Evolutionary conservation across 768 basidiomycete genomes (phyloP).

Genomic region (Lentinula edodes): DNA sequence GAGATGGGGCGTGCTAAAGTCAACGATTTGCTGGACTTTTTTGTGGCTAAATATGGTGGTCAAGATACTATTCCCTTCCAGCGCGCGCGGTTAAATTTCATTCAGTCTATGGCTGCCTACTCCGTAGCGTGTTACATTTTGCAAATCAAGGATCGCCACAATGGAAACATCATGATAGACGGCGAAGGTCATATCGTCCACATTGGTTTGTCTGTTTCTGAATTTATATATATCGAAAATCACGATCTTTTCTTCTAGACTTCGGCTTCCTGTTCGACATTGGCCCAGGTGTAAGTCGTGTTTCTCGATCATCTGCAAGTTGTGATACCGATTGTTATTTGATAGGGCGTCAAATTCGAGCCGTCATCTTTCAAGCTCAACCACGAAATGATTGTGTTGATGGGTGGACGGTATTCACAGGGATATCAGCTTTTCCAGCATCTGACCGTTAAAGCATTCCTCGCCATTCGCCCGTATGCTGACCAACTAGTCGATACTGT

Average conservation of each 20-base stretch:
- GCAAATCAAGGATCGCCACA: constrained; percentile 98
- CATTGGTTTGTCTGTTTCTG: constrained; percentile 56
- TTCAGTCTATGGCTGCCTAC: constrained; percentile 99
- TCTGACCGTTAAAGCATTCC: constrained; percentile 92
- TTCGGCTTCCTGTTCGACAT: constrained; percentile 98
- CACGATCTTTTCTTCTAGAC: constrained; percentile 40
- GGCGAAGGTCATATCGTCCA: constrained; percentile 96
- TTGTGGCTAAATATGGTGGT: constrained; percentile 88
- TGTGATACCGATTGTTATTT: constrained; percentile 5
- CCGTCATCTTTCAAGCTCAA: constrained; percentile 97
- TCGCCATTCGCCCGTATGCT: constrained; percentile 91
- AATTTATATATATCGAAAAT: not conserved
- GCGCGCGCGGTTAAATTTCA: constrained; percentile 89
- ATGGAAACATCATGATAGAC: constrained; percentile 99
- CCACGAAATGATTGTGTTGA: constrained; percentile 96
- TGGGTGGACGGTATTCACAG: constrained; percentile 93
- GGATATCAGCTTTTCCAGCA: constrained; percentile 94
- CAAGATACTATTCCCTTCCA: constrained; percentile 89
- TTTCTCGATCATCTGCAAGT: constrained; percentile 1
- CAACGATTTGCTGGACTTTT: constrained; percentile 93
- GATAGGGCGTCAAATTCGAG: constrained; percentile 97
- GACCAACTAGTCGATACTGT: constrained; percentile 87
- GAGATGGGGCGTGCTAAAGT: constrained; percentile 99
- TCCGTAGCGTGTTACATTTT: constrained; percentile 97
- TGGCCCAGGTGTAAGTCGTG: constrained; percentile 61